A percentile compares a stretch with the other conserved stretches of the same genome.
phyloP scores from a whole-genome alignment of 2,329 filamentous ascomycete species.

The Claviceps citrina region DNA sequence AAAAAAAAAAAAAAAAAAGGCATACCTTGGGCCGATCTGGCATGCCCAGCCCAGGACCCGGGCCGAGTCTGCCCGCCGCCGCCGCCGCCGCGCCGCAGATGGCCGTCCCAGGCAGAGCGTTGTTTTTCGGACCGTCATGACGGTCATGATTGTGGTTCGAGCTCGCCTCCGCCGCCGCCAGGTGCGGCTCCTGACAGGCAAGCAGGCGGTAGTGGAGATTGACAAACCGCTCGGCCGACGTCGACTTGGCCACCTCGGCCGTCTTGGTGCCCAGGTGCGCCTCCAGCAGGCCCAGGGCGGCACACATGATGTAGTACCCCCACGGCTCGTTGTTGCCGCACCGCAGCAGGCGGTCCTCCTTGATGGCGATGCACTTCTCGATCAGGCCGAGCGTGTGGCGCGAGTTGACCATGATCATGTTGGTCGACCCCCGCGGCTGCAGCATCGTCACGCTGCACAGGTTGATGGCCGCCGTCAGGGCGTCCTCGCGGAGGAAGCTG shows the following conservation, averaged over 20 bases:
- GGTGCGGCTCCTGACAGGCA: constrained; percentile 35
- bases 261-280: constrained; percentile 43
- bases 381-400: constrained; percentile 45
- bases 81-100: constrained; percentile 10
- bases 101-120: constrained; percentile 11
- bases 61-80: constrained; percentile 13
- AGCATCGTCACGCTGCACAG: constrained; percentile 46
- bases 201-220: constrained; percentile 42
- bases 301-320: constrained; percentile 49
- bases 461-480: constrained; percentile 43
- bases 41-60: constrained; percentile 19
- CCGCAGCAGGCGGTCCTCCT: constrained; percentile 44
- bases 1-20: constrained; percentile 10
- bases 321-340: constrained; percentile 50
- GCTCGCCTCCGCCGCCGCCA: constrained; percentile 16
- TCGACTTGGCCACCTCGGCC: constrained; percentile 40
- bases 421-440: constrained; percentile 41
- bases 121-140: too few species aligned
- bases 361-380: constrained; percentile 44
- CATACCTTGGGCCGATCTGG: constrained; percentile 26
- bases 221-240: constrained; percentile 43
- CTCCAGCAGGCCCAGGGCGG: constrained; percentile 42
- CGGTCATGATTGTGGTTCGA: not conserved
- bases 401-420: constrained; percentile 47
- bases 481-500: constrained; percentile 45